Base-by-base conservation (phyloP, 257 asterid genomes). In the Fraxinus cuspidata region DNA sequence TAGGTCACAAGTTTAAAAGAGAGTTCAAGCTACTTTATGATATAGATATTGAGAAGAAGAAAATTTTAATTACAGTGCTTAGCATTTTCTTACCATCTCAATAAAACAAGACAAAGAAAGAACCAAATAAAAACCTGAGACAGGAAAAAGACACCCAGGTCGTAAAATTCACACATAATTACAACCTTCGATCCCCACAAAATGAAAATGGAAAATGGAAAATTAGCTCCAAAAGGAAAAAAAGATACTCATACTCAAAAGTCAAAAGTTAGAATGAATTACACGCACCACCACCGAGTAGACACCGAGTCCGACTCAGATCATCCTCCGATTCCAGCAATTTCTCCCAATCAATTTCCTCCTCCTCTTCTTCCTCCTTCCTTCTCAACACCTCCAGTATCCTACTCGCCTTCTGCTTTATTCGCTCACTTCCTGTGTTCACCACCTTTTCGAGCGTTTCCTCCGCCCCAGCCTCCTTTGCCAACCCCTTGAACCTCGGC, bases 391-490 rank as follows among this genome's bases (percentile, higher is more conserved):
- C 92, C 82, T 86, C 95, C 88, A 93, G 71, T 67, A 92, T 85
- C 90, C 78, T 87, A 85, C 76, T 78, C 64, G 81, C 91, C 74
- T 87, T 90, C 51, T 85, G 90, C 78, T 78, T 89, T 0, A 76
- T 77, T 15, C 87, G 73, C 63, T 88, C 87, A 9, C 86, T 84
- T 73, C 85, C 94, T 3, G n/a, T 77, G 56, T 83, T 87, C 84
- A 74, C 96, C 79, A 85, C 5, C 78, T 79, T 87, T 78, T n/a
- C 82, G 87, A 96, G 21, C 73, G 89, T 81, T 27, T 83, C 92
- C 85, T 93, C 98, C 7, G 92, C 98, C n/a, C 88, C 85, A 0
- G 94, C 97, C 75, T 93, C 97, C 86, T 90, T 96, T 27, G 97
- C 98, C 86, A 92, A 75, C 38, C 93, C 99, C 79, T 89, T 93